A percentile compares a stretch with the other conserved stretches of the same genome.
Conservation (phyloP, 371 early-diverging fungal species). For the Encephalitozoon intestinalis region DNA sequence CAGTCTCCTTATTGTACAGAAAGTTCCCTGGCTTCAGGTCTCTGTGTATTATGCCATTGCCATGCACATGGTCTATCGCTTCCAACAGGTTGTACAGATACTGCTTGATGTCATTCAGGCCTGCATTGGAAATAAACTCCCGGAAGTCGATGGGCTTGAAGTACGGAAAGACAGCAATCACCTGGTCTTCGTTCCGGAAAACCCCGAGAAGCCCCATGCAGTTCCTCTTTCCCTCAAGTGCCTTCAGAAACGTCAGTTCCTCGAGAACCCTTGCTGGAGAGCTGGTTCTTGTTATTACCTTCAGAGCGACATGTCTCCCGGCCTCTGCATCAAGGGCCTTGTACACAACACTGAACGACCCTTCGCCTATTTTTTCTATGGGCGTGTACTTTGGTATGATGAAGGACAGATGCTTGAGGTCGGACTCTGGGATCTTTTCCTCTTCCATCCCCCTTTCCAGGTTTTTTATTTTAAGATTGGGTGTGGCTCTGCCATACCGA, state of each 20-base stretch:
- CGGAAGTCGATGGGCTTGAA: conserved; percentile 74
- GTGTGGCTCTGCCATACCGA: too few species aligned
- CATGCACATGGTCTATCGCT: conserved; percentile 63
- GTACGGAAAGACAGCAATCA: conserved; percentile 76
- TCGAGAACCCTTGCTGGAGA: conserved; percentile 73
- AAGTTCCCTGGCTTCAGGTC: conserved; percentile 95
- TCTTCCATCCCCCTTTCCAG: neutral
- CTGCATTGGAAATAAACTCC: conserved; percentile 61
- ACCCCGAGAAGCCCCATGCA: conserved; percentile 73
- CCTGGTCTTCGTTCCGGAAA: conserved; percentile 71
- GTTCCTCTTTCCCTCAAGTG: conserved; percentile 63
- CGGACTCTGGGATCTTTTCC: neutral
- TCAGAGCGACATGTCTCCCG: conserved; percentile 74
- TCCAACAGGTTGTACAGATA: conserved; percentile 72
- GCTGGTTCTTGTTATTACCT: conserved; percentile 76
- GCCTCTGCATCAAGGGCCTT: conserved; percentile 65
- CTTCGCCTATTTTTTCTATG: conserved; percentile 58
- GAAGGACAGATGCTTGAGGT: neutral
- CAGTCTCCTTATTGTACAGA: conserved; percentile 66
- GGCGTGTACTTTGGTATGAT: neutral
- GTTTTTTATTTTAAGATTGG: neutral
- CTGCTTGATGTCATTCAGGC: conserved; percentile 67
- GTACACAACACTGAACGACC: conserved; percentile 89
- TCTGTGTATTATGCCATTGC: conserved; percentile 67
- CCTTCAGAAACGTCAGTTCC: conserved; percentile 72